Percentiles rank a stretch among this genome's conserved stretches.
Conservation (phyloP, 305 asterid species). For the Rubia peregrina region DNA sequence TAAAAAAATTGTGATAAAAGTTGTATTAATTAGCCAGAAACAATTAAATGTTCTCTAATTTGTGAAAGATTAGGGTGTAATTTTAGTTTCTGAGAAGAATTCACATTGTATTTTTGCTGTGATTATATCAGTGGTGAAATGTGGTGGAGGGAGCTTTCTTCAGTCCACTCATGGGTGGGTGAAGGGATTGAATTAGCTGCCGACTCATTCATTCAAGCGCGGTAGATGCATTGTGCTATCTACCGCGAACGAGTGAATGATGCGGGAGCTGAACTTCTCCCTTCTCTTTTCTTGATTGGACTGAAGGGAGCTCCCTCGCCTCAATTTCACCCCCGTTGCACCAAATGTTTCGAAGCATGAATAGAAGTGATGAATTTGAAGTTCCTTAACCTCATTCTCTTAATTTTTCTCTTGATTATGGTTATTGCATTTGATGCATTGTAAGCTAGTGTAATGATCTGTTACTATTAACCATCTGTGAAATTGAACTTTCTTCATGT, state of each 20-base stretch:
- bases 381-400: no score
- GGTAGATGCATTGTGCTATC: conserved; percentile 19
- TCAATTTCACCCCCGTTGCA: conserved; percentile 4
- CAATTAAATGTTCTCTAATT: neutral
- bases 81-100: neutral
- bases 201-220: conserved; percentile 65
- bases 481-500: neutral
- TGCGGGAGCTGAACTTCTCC: conserved; percentile 63
- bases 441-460: neutral
- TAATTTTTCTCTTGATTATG: no score
- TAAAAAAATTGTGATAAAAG: no score
- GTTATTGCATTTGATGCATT: no score
- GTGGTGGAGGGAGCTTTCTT: conserved; percentile 63
- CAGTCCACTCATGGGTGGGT: conserved; percentile 59
- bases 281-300: conserved; percentile 67
- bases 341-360: neutral
- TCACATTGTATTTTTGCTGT: neutral
- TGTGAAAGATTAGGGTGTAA: neutral
- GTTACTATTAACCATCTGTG: neutral
- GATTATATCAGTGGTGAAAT: neutral
- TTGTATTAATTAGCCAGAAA: neutral
- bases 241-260: conserved; percentile 67
- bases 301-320: conserved; percentile 90
- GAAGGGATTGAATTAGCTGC: conserved; percentile 58
- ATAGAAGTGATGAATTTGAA: neutral